Base-by-base conservation (phyloP, 177 flowering plant species). In the Vitis hybrid region DNA sequence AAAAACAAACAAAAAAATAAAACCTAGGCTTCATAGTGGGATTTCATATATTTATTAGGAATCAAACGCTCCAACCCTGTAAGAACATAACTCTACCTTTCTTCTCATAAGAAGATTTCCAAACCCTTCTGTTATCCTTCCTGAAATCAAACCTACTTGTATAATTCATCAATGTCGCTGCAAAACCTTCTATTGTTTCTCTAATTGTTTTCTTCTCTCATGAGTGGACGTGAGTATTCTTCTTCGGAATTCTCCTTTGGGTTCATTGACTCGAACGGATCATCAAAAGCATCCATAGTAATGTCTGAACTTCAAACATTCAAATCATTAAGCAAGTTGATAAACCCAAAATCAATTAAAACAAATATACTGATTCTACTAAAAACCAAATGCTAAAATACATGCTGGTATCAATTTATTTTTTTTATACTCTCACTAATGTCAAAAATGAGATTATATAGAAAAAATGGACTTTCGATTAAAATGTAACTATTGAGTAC, bases 71-170 rank as follows among this genome's bases (percentile, higher is more conserved):
- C 3, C 11, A 65, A 73, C 18, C 15, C 24, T 24, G 24, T 48
- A 1, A 63, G 14, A 20, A 73, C 30, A 14, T 30, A 12, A 65
- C 9, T 10, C 3, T 74, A 86, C 89, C 86, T 76, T 78, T 72
- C 59, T 69, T 75, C 58, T 74, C 66, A 6, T 65, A 35, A 35
- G 76, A 59, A 8, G 76, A 76, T 60, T 30, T 63, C 57, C 58
- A 54, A 48, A 60, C 17, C n/a, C 21, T 27, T 15, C 62, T 60
- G 55, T 66, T 51, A 32, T 71, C 74, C 27, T 21, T 63, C 50
- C 18, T 67, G 32, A 77, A 9, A 57, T 71, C 66, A 7, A 48
- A 15, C 27, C 57, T 18, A 2, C n/a, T 52, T 56, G 58, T 21
- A 58, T 66, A 57, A 72, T 30, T 11, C 56, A 55, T 48, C 54